These are phyloP conservation scores for Singerocomus inundabilis DNA, from an alignment of 1,284 basidiomycete genomes.

Conservation along the genomic window DNA sequence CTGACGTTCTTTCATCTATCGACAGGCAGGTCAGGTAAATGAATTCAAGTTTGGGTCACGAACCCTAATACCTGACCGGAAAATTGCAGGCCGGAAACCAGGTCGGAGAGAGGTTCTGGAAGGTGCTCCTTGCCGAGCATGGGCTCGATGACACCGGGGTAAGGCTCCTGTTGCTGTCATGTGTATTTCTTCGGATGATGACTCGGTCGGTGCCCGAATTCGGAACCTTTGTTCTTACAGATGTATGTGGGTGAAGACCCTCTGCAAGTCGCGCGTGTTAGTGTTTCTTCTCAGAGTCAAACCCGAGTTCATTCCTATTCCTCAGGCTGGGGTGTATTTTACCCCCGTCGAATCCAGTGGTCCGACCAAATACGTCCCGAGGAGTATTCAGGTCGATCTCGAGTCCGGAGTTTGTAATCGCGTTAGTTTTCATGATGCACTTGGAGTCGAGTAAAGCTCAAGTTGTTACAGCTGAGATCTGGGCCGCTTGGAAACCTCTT, in stretches of 20 bases:
- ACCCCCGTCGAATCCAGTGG: conserved; percentile 52
- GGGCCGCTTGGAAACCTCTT: conserved; percentile 76
- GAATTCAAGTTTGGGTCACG: background rate
- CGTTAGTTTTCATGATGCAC: conserved; percentile 40
- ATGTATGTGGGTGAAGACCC: conserved; percentile 49
- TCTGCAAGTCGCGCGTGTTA: conserved; percentile 46
- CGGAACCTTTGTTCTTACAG: conserved; percentile 28
- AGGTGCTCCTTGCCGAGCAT: conserved; percentile 77
- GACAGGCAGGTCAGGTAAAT: conserved; percentile 60
- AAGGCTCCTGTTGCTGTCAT: conserved; percentile 27
- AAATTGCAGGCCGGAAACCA: conserved; percentile 64
- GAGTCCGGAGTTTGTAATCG: conserved; percentile 88
- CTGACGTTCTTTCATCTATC: conserved; percentile 8
- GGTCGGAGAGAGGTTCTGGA: conserved; percentile 78
- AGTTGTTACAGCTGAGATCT: conserved; percentile 52
- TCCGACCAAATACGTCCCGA: conserved; percentile 82
- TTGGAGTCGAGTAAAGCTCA: conserved; percentile 1
- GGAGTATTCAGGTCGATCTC: conserved; percentile 88
- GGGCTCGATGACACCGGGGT: conserved; percentile 72
- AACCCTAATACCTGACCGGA: conserved; percentile 20
- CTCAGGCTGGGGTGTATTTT: conserved; percentile 73
- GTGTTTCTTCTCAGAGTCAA: conserved; percentile 4
- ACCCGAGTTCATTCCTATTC: background rate
- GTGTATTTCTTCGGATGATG: conserved; percentile 28
- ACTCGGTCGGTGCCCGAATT: conserved; percentile 10